A percentile compares a stretch with the other conserved stretches of the same genome.
These are phyloP conservation scores for Alternaria sp. DNA, from an alignment of 2,329 filamentous ascomycete genomes.

Conservation along the genomic window DNA sequence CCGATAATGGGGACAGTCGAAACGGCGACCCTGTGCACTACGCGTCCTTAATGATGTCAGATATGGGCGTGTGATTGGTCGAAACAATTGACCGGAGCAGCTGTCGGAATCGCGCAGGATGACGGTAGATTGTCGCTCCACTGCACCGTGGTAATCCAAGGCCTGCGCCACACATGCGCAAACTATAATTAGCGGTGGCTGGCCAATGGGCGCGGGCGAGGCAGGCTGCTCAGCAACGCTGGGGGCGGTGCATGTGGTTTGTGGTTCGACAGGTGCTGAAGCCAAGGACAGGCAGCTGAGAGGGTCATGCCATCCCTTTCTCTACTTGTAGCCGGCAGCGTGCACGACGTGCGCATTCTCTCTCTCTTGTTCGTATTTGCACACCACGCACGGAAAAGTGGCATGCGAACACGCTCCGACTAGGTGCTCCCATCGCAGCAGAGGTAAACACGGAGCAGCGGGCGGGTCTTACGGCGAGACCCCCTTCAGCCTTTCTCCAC, in stretches of 20 bases:
- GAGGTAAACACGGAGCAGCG: conserved; percentile 12
- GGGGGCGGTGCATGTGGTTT: conserved; percentile 10
- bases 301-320: neutral
- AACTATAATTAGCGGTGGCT: neutral
- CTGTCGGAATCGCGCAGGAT: conserved; percentile 7
- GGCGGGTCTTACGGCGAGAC: conserved; percentile 14
- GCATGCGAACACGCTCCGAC: conserved; percentile 7
- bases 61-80: conserved; percentile 1
- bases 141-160: neutral
- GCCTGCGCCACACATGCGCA: conserved; percentile 12
- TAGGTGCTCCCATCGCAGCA: neutral
- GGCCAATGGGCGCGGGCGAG: conserved; percentile 1
- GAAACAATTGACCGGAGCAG: neutral
- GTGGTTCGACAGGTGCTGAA: neutral
- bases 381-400: neutral
- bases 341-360: neutral
- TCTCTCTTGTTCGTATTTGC: neutral
- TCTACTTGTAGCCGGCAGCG: neutral
- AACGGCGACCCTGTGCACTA: conserved; percentile 6
- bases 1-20: conserved; percentile 4
- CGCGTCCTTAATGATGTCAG: conserved; percentile 1
- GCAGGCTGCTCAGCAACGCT: neutral
- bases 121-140: conserved; percentile 19
- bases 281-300: neutral
- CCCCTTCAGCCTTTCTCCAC: conserved; percentile 29